Base-by-base conservation (phyloP, 371 early-diverging fungal genomes). In the Gilbertella persicaria region DNA sequence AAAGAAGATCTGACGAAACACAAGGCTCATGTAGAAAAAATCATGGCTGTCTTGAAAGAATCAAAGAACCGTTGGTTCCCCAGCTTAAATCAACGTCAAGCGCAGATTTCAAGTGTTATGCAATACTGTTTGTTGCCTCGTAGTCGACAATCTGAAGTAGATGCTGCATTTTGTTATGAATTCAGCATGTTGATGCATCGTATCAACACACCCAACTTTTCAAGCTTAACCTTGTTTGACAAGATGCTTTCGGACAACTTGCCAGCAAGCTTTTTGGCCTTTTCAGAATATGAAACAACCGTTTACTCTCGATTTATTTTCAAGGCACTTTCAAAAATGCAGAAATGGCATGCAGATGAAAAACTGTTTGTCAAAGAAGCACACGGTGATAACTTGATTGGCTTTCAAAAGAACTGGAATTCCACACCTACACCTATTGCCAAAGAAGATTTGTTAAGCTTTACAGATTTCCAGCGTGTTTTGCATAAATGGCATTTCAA, bases 101-200 rank as follows among this genome's bases (percentile, higher is more conserved):
- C 66, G 5, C 59, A 81, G 10, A 74, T 79, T 9, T 66, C 71
- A 8, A 75, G 73, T 10, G 68, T 93, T 12, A 71, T 93, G 26
- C 91, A 95, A 57, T 78, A 87, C 66, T 94, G 95, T 58, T 50
- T 96, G 12, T 70, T 83, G 23, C 94, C 92, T 10, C 79, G 96
- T n/a, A 78, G 84, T 36, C 55, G 85, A 30, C 71, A 86, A 7
- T 93, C 93, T 1, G 84, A 83, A 14, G 66, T 82, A 0, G 96
- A 96, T 65, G 94, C 96, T 2, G 71, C 85, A 4, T 96, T 80
- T 60, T 90, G 90, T 48, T 91, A 89, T 33, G 88, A 90, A 67
- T 91, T 95, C 56, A 67, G 92, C 19, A 73, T 84, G 61, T 50
- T 87, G 50, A 79, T 94, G 83, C 96, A 95, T 55, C 71, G 68